Evolutionary conservation across 1,284 basidiomycete genomes (phyloP).

Genomic region (Trametes polyzona): DNA sequence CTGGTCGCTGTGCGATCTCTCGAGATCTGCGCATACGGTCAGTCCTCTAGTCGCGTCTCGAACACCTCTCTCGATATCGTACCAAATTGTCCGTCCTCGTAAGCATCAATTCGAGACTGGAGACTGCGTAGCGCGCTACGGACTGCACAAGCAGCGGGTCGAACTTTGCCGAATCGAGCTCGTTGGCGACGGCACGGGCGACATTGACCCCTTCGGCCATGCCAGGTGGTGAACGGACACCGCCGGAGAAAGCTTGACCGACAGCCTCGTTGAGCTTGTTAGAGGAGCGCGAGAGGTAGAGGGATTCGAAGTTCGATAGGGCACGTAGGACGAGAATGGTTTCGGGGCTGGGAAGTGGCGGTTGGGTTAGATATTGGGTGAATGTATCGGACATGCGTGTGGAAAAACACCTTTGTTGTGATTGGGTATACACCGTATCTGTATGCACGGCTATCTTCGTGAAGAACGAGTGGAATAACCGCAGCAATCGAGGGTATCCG

Average conservation of each 20-base stretch:
- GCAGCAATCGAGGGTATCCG: constrained; percentile 84
- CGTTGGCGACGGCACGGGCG: constrained; percentile 81
- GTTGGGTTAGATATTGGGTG: not conserved
- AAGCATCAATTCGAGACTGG: constrained; percentile 69
- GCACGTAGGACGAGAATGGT: constrained; percentile 87
- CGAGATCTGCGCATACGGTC: constrained; percentile 53
- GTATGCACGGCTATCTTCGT: constrained; percentile 93
- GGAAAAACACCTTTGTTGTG: constrained; percentile 74
- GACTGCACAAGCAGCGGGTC: constrained; percentile 85
- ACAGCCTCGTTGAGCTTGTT: constrained; percentile 82
- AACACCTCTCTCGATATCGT: not conserved
- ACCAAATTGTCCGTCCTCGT: constrained; percentile 66
- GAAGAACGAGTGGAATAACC: constrained; percentile 96
- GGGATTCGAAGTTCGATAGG: constrained; percentile 79
- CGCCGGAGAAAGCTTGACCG: constrained; percentile 71
- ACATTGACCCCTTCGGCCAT: constrained; percentile 77
- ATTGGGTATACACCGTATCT: constrained; percentile 85
- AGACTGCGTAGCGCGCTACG: constrained; percentile 74
- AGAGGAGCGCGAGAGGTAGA: constrained; percentile 85
- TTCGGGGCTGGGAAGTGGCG: constrained; percentile 69
- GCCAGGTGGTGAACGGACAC: constrained; percentile 71
- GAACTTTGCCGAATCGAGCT: constrained; percentile 91
- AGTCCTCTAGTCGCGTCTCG: constrained; percentile 2
- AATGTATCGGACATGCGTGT: no score
- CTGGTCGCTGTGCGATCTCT: constrained; percentile 80